These are phyloP conservation scores for Ehretia macrophylla DNA, from an alignment of 257 asterid genomes.

Conservation along the genomic window DNA sequence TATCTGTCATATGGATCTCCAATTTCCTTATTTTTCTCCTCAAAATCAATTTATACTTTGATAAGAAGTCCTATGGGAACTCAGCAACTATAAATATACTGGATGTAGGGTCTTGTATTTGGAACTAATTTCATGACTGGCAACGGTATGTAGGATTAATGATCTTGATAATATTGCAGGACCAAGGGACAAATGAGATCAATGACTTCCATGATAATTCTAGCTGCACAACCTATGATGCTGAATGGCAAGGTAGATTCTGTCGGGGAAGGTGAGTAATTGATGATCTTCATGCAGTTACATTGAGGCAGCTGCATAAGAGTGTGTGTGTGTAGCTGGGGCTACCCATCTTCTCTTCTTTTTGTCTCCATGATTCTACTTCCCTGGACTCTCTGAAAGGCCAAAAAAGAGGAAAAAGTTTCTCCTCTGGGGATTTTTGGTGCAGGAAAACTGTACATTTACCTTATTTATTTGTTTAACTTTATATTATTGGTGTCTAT, in stretches of 20 bases:
- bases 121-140: neutral
- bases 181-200: constrained; percentile 8
- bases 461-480: neutral
- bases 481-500: neutral
- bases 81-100: too few species aligned
- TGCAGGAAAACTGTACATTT: neutral
- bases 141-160: neutral
- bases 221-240: constrained; percentile 12
- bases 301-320: neutral
- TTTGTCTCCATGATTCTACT: neutral
- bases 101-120: neutral
- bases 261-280: constrained; percentile 30
- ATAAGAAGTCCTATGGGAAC: too few species aligned
- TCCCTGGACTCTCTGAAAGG: neutral
- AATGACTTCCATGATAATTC: constrained; percentile 12
- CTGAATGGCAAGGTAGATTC: constrained; percentile 17
- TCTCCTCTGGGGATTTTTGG: neutral
- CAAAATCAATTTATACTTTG: constrained; percentile 9
- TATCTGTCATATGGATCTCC: too few species aligned
- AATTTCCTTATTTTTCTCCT: constrained; percentile 12
- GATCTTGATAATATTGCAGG: constrained; percentile 24
- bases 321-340: neutral
- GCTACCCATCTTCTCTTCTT: too few species aligned
- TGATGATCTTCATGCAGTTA: constrained; percentile 3
- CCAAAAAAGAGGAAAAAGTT: too few species aligned